These are phyloP conservation scores for Backusella psychrophila DNA, from an alignment of 192 early-diverging fungal genomes.

Conservation along the genomic window DNA sequence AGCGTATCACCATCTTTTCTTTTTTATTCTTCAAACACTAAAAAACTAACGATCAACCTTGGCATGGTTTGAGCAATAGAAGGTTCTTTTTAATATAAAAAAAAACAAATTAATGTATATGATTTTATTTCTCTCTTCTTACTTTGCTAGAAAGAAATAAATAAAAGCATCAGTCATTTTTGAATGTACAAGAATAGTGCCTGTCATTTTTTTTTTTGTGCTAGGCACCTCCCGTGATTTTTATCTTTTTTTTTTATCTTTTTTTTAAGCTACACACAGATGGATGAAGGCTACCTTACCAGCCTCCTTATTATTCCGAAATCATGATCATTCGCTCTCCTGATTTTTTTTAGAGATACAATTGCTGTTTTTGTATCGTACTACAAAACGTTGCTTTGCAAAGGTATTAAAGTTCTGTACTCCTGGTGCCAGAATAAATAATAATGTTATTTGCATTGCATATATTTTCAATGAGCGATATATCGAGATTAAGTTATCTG, in stretches of 20 bases:
- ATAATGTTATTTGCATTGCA: background rate
- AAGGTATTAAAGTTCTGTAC: background rate
- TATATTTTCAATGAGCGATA: background rate
- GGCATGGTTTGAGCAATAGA: background rate
- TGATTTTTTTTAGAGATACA: background rate
- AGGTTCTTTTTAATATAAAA: background rate
- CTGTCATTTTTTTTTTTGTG: background rate
- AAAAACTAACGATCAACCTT: too few species aligned
- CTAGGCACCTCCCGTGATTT: background rate
- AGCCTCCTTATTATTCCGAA: background rate
- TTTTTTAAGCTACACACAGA: background rate
- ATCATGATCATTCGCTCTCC: background rate
- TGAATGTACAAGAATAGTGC: background rate
- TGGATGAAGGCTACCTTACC: background rate
- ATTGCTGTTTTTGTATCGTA: background rate
- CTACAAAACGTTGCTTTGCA: background rate
- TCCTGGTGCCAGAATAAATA: background rate
- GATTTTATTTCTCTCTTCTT: background rate
- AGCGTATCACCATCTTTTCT: background rate
- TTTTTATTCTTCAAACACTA: background rate
- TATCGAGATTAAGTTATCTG: background rate
- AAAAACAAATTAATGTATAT: background rate
- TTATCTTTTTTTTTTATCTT: background rate
- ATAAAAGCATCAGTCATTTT: background rate
- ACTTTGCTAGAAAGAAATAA: background rate